Conservation (phyloP, 2,329 filamentous ascomycete genomes). For the Colletotrichum somersetense region DNA sequence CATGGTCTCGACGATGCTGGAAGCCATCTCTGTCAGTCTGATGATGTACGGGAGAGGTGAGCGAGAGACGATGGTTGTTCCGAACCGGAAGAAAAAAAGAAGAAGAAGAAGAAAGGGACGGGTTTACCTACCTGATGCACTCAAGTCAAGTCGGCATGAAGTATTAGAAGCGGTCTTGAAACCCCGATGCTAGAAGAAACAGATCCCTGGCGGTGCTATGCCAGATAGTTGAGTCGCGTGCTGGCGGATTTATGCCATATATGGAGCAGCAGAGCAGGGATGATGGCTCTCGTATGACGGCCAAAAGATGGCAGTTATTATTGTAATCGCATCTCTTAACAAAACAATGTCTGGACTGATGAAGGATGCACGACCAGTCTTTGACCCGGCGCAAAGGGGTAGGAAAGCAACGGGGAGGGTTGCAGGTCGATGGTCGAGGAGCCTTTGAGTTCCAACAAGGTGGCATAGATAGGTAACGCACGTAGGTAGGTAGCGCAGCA, state of each 20-base stretch:
- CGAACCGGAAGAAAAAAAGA: background rate
- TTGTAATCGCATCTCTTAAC: conserved; percentile 38
- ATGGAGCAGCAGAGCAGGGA: conserved; percentile 37
- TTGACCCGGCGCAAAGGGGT: conserved; percentile 17
- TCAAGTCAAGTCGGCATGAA: conserved; percentile 38
- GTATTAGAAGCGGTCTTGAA: conserved; percentile 37
- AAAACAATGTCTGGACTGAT: conserved; percentile 21
- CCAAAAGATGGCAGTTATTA: conserved; percentile 39
- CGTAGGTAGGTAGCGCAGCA: conserved; percentile 27
- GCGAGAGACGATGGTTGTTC: background rate
- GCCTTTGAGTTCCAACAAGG: conserved; percentile 15
- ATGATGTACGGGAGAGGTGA: background rate
- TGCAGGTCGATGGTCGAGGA: conserved; percentile 20
- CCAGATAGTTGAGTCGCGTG: conserved; percentile 35
- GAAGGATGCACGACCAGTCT: conserved; percentile 23
- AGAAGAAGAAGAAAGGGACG: background rate
- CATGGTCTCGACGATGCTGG: conserved; percentile 47
- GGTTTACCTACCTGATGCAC: conserved; percentile 22
- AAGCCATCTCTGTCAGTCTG: conserved; percentile 35
- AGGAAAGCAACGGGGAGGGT: conserved; percentile 15
- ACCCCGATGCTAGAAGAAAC: conserved; percentile 41
- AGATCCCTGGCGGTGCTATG: conserved; percentile 34
- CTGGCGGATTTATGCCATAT: conserved; percentile 39
- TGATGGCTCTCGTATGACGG: conserved; percentile 31
- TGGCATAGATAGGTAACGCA: conserved; percentile 31